Conservation (phyloP, 1,139 yeast species). For the Wickerhamomyces sp. region DNA sequence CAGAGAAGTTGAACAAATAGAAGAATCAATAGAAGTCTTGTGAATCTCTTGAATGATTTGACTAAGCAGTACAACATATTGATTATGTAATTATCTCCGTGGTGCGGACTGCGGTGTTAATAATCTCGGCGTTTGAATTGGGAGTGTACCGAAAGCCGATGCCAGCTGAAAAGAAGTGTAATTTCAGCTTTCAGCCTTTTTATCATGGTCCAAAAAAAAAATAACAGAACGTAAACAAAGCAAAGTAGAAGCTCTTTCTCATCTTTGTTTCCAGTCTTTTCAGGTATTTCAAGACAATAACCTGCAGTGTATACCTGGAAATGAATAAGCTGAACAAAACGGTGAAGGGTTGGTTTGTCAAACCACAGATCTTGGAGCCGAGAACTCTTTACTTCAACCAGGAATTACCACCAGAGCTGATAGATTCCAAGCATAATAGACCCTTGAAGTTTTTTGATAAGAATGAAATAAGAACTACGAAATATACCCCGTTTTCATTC, state of each 20-base stretch:
- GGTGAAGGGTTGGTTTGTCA: slow-evolving; percentile 7
- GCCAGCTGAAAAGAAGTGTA: too few species aligned
- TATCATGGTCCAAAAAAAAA: too few species aligned
- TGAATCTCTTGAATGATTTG: too few species aligned
- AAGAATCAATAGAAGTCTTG: neutral
- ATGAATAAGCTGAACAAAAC: neutral
- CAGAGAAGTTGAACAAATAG: neutral
- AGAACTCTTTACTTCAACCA: slow-evolving; percentile 65
- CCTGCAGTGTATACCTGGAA: neutral
- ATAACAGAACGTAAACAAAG: too few species aligned
- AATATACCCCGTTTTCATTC: slow-evolving; percentile 86
- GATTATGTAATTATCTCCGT: too few species aligned
- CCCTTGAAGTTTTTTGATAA: slow-evolving; percentile 61
- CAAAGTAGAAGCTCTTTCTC: too few species aligned
- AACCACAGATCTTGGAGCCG: slow-evolving; percentile 22
- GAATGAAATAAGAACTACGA: slow-evolving; percentile 91
- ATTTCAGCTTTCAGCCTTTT: too few species aligned
- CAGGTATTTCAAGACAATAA: too few species aligned
- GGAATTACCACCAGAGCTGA: slow-evolving; percentile 53
- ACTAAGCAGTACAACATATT: neutral
- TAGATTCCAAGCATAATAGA: slow-evolving; percentile 53
- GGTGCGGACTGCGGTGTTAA: too few species aligned
- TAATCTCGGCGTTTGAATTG: too few species aligned
- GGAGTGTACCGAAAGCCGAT: too few species aligned
- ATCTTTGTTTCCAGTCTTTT: too few species aligned